A percentile compares a stretch with the other conserved stretches of the same genome.
Conservation (phyloP, 345 rosid genomes). For the Gossypium bickii region DNA sequence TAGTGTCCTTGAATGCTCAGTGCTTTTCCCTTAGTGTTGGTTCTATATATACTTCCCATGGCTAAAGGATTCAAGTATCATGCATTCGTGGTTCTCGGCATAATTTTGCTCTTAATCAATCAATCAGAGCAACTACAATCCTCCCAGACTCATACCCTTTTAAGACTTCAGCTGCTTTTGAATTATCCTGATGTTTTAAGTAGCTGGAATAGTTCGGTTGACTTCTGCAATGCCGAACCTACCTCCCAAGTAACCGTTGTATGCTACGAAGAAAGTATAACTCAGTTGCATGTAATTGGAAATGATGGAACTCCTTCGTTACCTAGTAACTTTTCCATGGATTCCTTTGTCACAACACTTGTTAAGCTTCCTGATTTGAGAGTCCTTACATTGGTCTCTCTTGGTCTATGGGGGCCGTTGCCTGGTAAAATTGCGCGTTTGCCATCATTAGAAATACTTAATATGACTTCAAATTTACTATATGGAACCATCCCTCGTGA, state of each 20-base stretch:
- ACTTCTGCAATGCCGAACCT: slow-evolving; percentile 79
- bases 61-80: slow-evolving; percentile 29
- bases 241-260: slow-evolving; percentile 57
- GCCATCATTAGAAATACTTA: slow-evolving; percentile 74
- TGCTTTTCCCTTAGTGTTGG: background rate
- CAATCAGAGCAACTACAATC: slow-evolving; percentile 65
- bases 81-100: slow-evolving; percentile 29
- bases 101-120: slow-evolving; percentile 35
- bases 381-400: slow-evolving; percentile 81
- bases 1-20: background rate
- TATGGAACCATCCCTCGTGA: slow-evolving; percentile 62
- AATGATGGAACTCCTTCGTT: slow-evolving; percentile 39
- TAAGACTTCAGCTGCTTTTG: slow-evolving; percentile 64
- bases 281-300: slow-evolving; percentile 80
- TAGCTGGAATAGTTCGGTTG: slow-evolving; percentile 65
- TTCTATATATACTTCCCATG: slow-evolving; percentile 29
- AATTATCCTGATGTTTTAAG: slow-evolving; percentile 55
- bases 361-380: slow-evolving; percentile 73
- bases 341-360: slow-evolving; percentile 74
- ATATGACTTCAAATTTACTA: slow-evolving; percentile 73
- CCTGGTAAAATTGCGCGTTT: slow-evolving; percentile 68
- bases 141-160: slow-evolving; percentile 66
- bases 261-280: slow-evolving; percentile 73
- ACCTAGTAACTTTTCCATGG: slow-evolving; percentile 66
- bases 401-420: slow-evolving; percentile 86